A percentile compares a stretch with the other conserved stretches of the same genome.
phyloP scores from a whole-genome alignment of 2,329 filamentous ascomycete species.

The Exophiala xenobiotica region DNA sequence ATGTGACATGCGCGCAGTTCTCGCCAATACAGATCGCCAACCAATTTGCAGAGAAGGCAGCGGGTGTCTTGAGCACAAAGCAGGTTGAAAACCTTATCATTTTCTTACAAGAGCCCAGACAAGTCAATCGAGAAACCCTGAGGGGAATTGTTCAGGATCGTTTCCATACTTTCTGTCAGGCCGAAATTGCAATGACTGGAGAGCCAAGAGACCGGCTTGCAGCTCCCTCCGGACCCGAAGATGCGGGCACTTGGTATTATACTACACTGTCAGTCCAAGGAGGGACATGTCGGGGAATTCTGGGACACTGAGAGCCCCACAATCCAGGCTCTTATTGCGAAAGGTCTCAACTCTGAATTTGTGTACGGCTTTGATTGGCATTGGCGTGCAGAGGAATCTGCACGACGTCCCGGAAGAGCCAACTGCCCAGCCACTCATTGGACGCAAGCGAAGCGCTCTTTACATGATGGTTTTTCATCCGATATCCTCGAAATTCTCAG shows the following conservation, averaged over 20 bases:
- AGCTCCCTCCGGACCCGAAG: neutral
- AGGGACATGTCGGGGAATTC: slow-evolving; percentile 1
- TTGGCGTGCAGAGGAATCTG: slow-evolving; percentile 1
- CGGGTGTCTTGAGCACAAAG: neutral
- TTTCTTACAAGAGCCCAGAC: neutral
- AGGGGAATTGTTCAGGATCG: neutral
- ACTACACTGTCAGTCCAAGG: slow-evolving; percentile 1
- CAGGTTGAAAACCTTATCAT: neutral
- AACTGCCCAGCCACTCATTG: neutral
- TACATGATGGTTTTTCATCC: neutral
- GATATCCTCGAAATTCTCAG: neutral
- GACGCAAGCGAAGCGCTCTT: neutral
- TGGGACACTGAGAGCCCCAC: neutral
- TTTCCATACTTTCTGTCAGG: neutral
- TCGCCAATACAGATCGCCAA: neutral
- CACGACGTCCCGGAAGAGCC: neutral
- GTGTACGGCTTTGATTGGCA: slow-evolving; percentile 1
- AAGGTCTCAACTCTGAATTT: neutral
- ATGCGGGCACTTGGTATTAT: slow-evolving; percentile 4
- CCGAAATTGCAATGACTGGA: neutral
- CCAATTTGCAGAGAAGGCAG: neutral
- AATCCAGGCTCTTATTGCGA: neutral
- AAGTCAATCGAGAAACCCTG: neutral
- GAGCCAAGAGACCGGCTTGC: neutral
- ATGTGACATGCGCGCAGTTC: neutral